Percentiles rank a stretch among this genome's conserved stretches.
Conservation (phyloP, 176 grass and related monocot genomes). For the Cocos nucifera region DNA sequence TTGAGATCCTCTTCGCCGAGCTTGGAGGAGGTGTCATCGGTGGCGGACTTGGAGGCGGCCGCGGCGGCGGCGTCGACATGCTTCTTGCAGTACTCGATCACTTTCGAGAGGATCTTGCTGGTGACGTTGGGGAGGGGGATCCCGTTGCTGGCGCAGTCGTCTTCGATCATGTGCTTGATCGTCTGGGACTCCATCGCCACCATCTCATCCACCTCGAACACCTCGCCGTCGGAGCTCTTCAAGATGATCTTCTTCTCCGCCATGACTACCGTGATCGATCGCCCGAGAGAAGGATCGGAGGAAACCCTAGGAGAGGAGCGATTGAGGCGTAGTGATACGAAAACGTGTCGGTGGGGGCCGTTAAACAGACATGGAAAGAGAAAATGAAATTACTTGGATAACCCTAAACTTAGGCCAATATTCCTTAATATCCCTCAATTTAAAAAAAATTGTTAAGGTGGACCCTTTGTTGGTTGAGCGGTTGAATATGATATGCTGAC, state of each 20-base stretch:
- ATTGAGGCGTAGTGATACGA: too few species aligned
- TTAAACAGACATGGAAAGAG: too few species aligned
- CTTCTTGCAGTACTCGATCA: constrained; percentile 50
- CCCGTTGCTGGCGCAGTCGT: constrained; percentile 26
- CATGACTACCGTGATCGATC: not conserved
- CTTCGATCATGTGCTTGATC: constrained; percentile 41
- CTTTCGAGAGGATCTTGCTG: constrained; percentile 30
- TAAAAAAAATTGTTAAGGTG: too few species aligned
- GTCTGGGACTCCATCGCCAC: constrained; percentile 51
- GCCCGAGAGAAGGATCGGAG: too few species aligned
- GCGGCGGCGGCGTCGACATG: constrained; percentile 36
- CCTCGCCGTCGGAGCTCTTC: constrained; percentile 41
- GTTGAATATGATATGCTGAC: too few species aligned
- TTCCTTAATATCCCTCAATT: too few species aligned
- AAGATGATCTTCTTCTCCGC: constrained; percentile 23
- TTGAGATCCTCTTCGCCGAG: constrained; percentile 31
- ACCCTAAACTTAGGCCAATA: too few species aligned
- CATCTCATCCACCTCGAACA: constrained; percentile 23
- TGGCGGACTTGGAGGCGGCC: constrained; percentile 28
- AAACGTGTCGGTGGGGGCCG: too few species aligned
- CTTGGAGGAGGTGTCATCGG: constrained; percentile 12
- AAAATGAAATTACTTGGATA: too few species aligned
- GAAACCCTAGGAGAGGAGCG: constrained; percentile 7
- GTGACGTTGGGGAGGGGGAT: constrained; percentile 34
- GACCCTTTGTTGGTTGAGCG: too few species aligned